Evolutionary conservation across 2,329 filamentous ascomycete species (phyloP), one percentile per base, ranked within the genome.

Genomic region (Hypoxylon sp.): DNA sequence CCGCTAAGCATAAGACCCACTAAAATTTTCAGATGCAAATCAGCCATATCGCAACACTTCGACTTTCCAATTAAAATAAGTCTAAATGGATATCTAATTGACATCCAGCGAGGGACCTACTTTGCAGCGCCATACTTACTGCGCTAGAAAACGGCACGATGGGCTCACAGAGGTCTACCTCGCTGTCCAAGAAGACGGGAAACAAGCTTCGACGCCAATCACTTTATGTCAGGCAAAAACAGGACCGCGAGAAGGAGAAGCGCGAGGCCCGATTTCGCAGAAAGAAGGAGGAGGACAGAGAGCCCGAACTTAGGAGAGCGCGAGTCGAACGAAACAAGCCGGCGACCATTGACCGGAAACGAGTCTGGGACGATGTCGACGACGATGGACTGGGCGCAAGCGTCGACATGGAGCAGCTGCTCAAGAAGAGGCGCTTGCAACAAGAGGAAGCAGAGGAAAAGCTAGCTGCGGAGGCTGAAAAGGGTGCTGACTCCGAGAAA

Each of bases 141-240:
- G 6, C 49, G 9, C 6, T 30, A 11, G 20, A 26, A 16, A 54
- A 11, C 3, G 45, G 7, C 8, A 61, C 44, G 22, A 70, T 70
- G 68, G 68, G 57, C 2, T 32, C 68, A 30, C 49, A 64, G 50
- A 68, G 55, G 33, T 71, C 70, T 16, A 58, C 44, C 44, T 70
- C 70, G 16, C 60, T 74, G 53, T 70, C 71, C 22, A 71, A 73
- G 44, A 73, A 67, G 72, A 78, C 89, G 1, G 85, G 84, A 65
- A 97, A 97, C 80, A 97, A 97, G 78, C 80, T 92, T 20, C 90
- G 89, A 75, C 87, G 96, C 67, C 87, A 96, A 77, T 84, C 90
- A 72, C 85, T 95, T 64, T 91, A 93, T 75, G 84, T 97, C 64
- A 89, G 92, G 71, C 86, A 91, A 75, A 98, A 97, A 81, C 91